A percentile compares a stretch with the other conserved stretches of the same genome.
Conservation (phyloP, 768 basidiomycete genomes). For the Baorangia bicolor region DNA sequence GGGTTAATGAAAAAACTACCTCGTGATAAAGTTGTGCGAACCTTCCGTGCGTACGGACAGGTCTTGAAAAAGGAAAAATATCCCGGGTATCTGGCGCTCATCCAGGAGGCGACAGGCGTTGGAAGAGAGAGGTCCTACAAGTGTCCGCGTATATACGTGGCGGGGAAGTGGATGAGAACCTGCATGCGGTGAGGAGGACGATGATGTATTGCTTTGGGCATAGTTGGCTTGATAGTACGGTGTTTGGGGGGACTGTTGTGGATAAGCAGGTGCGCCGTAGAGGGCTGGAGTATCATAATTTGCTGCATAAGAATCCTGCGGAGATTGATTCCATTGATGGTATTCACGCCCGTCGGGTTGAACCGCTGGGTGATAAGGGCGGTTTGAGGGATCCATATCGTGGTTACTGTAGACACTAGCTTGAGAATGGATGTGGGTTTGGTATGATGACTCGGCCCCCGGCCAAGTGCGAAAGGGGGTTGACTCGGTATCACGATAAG, state of each 20-base stretch:
- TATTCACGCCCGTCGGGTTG: slow-evolving; percentile 40
- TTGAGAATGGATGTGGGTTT: slow-evolving; percentile 29
- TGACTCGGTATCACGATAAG: slow-evolving; percentile 31
- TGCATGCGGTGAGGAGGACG: slow-evolving; percentile 32
- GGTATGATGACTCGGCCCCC: slow-evolving; percentile 39
- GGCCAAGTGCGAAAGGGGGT: slow-evolving; percentile 54
- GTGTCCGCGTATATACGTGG: slow-evolving; percentile 78
- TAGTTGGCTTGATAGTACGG: slow-evolving; percentile 31
- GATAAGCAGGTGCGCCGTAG: slow-evolving; percentile 27
- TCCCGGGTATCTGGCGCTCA: slow-evolving; percentile 80
- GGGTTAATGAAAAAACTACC: slow-evolving; percentile 23
- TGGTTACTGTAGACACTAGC: slow-evolving; percentile 25
- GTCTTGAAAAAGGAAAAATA: slow-evolving; percentile 96
- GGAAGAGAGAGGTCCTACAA: slow-evolving; percentile 86
- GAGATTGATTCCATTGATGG: slow-evolving; percentile 30
- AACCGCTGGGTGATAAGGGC: slow-evolving; percentile 30
- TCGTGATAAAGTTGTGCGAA: slow-evolving; percentile 36
- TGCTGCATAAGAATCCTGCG: slow-evolving; percentile 25
- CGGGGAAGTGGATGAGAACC: slow-evolving; percentile 50
- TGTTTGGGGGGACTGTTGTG: slow-evolving; percentile 30
- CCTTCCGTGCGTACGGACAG: slow-evolving; percentile 92
- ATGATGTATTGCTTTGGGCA: slow-evolving; percentile 24
- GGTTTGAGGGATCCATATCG: slow-evolving; percentile 43
- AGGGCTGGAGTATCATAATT: slow-evolving; percentile 24
- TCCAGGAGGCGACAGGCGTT: slow-evolving; percentile 84